Conservation (phyloP, 129 eudicot genomes). For the Arctium minus region DNA sequence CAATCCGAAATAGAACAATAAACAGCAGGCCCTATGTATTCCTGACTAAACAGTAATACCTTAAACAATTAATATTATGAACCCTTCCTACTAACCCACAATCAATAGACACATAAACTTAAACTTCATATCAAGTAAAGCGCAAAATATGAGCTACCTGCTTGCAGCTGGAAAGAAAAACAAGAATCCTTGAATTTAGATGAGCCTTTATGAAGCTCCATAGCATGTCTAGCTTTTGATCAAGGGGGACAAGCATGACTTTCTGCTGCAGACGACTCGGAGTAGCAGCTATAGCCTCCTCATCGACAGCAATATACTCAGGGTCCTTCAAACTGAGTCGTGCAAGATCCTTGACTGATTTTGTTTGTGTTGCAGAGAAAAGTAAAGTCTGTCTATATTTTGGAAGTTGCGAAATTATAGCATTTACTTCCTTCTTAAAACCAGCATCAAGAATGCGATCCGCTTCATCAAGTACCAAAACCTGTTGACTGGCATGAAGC, state of each 20-base stretch:
- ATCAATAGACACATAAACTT: no score
- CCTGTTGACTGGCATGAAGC: conserved; percentile 56
- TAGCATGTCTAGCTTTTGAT: conserved; percentile 78
- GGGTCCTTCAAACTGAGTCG: conserved; percentile 92
- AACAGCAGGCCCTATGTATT: no score
- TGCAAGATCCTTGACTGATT: conserved; percentile 91
- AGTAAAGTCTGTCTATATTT: conserved; percentile 74
- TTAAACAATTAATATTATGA: no score
- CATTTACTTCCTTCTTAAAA: conserved; percentile 77
- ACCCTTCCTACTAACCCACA: no score
- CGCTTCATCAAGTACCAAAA: conserved; percentile 95
- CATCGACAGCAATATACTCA: conserved; percentile 88
- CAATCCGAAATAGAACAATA: no score
- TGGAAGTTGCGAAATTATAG: conserved; percentile 86
- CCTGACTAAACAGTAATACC: no score
- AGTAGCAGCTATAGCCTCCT: conserved; percentile 72
- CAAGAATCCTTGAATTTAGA: conserved; percentile 75
- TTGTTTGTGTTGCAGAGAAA: conserved; percentile 90
- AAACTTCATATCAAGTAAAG: background rate
- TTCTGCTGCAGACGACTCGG: conserved; percentile 70
- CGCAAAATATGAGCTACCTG: conserved; percentile 48
- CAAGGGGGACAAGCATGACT: conserved; percentile 78
- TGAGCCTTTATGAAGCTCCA: conserved; percentile 93
- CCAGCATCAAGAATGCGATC: conserved; percentile 92
- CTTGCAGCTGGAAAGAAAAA: conserved; percentile 88